Conservation (phyloP, 2,329 filamentous ascomycete species). For the Fusarium sp. region DNA sequence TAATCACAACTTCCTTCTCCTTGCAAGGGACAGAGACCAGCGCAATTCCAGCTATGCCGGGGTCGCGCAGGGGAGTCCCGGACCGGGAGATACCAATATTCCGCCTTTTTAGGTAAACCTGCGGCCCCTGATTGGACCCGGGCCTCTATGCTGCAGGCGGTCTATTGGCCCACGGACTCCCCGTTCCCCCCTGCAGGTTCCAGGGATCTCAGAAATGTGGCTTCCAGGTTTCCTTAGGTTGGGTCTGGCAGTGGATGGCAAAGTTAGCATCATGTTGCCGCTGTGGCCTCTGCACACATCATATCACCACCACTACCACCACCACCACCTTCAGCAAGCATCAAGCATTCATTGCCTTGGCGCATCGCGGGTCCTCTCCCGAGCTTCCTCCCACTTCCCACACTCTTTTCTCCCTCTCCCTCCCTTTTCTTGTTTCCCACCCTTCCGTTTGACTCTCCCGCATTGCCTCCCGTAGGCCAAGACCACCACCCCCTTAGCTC, state of each 20-base stretch:
- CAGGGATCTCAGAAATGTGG: constrained; percentile 18
- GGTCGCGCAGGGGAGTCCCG: background rate
- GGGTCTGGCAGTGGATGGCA: constrained; percentile 7
- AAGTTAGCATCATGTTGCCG: constrained; percentile 1
- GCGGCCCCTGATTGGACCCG: constrained; percentile 30
- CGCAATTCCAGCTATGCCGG: constrained; percentile 10
- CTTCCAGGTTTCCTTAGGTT: background rate
- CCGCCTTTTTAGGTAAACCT: constrained; percentile 21
- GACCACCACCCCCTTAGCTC: constrained; percentile 7
- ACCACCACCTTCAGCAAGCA: background rate
- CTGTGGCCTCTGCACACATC: constrained; percentile 2
- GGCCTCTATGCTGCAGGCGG: constrained; percentile 2
- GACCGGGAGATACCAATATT: constrained; percentile 21
- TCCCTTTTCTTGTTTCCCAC: constrained; percentile 1
- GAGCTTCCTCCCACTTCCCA: constrained; percentile 10
- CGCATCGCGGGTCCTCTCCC: constrained; percentile 11
- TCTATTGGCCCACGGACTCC: constrained; percentile 33
- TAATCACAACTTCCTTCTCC: constrained; percentile 23
- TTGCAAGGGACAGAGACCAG: constrained; percentile 8
- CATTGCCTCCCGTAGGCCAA: constrained; percentile 13
- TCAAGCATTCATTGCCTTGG: constrained; percentile 1
- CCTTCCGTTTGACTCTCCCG: constrained; percentile 12
- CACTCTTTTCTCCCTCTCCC: constrained; percentile 1
- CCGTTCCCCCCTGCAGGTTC: constrained; percentile 15
- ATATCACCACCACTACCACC: constrained; percentile 2